A percentile compares a stretch with the other conserved stretches of the same genome.
Evolutionary conservation across 2,329 filamentous ascomycete species (phyloP).

Genomic region (Phialophora verrucosa): DNA sequence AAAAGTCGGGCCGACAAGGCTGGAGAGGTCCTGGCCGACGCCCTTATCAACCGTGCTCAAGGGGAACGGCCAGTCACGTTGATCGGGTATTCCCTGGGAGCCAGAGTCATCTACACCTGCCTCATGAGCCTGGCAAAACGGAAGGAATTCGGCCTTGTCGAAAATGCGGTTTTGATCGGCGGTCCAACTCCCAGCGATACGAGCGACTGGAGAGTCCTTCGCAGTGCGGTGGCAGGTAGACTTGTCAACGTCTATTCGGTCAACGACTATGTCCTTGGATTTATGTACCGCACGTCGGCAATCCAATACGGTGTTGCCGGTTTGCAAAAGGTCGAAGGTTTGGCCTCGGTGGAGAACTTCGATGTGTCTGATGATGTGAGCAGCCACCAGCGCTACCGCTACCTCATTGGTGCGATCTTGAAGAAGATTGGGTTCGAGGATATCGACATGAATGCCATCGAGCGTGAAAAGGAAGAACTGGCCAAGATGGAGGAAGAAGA

Average conservation of each 20-base stretch:
- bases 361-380: constrained; percentile 69
- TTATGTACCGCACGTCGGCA: constrained; percentile 83
- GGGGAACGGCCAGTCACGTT: constrained; percentile 81
- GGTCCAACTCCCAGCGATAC: constrained; percentile 75
- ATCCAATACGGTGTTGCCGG: constrained; percentile 84
- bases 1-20: constrained; percentile 80
- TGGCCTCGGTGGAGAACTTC: constrained; percentile 65
- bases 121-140: constrained; percentile 76
- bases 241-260: constrained; percentile 88
- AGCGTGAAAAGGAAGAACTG: constrained; percentile 51
- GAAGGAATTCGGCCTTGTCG: constrained; percentile 80
- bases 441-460: constrained; percentile 56
- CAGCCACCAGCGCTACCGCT: constrained; percentile 74
- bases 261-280: constrained; percentile 85
- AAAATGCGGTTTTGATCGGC: constrained; percentile 82
- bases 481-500: constrained; percentile 48
- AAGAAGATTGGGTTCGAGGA: constrained; percentile 72
- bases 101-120: constrained; percentile 81
- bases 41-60: constrained; percentile 79
- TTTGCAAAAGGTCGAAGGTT: constrained; percentile 70
- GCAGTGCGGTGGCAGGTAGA: constrained; percentile 77
- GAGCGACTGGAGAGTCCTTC: constrained; percentile 75
- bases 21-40: constrained; percentile 78
- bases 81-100: constrained; percentile 81
- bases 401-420: constrained; percentile 69